Evolutionary conservation across 2,329 filamentous ascomycete species (phyloP).

Genomic region (Diaporthe australafricana): DNA sequence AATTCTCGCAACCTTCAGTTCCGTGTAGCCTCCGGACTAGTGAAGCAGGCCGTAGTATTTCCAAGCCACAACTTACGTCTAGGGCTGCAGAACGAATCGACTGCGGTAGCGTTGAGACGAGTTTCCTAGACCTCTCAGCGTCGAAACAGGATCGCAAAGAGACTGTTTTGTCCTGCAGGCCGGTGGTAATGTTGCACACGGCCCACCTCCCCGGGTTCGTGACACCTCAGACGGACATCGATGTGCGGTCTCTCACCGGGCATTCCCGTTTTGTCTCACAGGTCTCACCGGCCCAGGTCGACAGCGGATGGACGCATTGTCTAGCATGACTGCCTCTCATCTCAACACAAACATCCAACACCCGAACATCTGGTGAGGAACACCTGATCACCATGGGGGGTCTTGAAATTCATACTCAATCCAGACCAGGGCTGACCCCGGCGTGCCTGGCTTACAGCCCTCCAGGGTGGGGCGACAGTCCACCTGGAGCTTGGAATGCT

Average conservation of each 20-base stretch:
- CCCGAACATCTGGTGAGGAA: constrained; percentile 7
- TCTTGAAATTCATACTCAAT: constrained; percentile 28
- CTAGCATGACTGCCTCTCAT: neutral
- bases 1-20: constrained; percentile 18
- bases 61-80: neutral
- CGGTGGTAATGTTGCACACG: constrained; percentile 2
- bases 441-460: constrained; percentile 14
- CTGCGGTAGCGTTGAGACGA: neutral
- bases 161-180: neutral
- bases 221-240: neutral
- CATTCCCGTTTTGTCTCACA: constrained; percentile 14
- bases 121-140: neutral
- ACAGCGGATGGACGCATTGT: neutral
- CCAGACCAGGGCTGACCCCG: constrained; percentile 30
- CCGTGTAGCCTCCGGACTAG: neutral
- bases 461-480: constrained; percentile 30
- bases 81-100: neutral
- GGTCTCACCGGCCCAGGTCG: neutral
- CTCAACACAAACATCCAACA: constrained; percentile 8
- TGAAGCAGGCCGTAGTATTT: neutral
- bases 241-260: neutral
- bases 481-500: constrained; percentile 20
- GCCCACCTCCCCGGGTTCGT: neutral
- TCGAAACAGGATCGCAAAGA: neutral
- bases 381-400: constrained; percentile 27